Percentiles rank a stretch among this genome's conserved stretches.
phyloP scores from a whole-genome alignment of 2,329 filamentous ascomycete species.

The Fusarium avenaceum region DNA sequence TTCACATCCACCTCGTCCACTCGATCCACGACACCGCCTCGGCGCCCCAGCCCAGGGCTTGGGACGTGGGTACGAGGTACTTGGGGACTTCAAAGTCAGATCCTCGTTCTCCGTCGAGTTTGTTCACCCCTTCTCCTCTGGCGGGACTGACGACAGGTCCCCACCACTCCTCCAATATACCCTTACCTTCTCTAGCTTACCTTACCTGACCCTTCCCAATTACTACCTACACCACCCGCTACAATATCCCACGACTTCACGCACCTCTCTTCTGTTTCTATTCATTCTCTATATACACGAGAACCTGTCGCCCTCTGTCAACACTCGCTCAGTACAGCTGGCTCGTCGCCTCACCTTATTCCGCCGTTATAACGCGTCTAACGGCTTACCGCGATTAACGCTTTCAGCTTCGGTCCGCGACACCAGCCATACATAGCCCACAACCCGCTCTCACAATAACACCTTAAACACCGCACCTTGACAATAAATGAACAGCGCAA shows the following conservation, averaged over 20 bases:
- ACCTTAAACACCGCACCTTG: conserved; percentile 18
- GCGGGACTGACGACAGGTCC: conserved; percentile 45
- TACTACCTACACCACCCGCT: conserved; percentile 46
- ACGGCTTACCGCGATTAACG: conserved; percentile 42
- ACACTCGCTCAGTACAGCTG: conserved; percentile 43
- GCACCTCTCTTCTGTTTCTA: conserved; percentile 40
- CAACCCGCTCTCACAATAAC: conserved; percentile 34
- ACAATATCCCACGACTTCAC: conserved; percentile 44
- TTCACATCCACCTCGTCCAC: conserved; percentile 41
- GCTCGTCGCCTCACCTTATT: conserved; percentile 16
- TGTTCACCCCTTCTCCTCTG: conserved; percentile 37
- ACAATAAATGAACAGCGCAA: conserved; percentile 35
- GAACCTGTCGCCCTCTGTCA: conserved; percentile 33
- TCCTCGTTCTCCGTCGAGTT: conserved; percentile 41
- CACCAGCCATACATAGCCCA: conserved; percentile 27
- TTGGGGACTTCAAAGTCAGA: conserved; percentile 37
- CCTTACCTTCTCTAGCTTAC: conserved; percentile 45
- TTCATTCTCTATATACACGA: conserved; percentile 30
- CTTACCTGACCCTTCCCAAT: conserved; percentile 43
- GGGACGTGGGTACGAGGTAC: conserved; percentile 47
- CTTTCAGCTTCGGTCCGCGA: conserved; percentile 31
- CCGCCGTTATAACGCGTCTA: conserved; percentile 25
- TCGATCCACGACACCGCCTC: conserved; percentile 51
- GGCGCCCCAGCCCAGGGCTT: conserved; percentile 46
- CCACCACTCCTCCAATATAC: conserved; percentile 48